Conservation (phyloP, 192 early-diverging fungal species). For the Mortierella antarctica region DNA sequence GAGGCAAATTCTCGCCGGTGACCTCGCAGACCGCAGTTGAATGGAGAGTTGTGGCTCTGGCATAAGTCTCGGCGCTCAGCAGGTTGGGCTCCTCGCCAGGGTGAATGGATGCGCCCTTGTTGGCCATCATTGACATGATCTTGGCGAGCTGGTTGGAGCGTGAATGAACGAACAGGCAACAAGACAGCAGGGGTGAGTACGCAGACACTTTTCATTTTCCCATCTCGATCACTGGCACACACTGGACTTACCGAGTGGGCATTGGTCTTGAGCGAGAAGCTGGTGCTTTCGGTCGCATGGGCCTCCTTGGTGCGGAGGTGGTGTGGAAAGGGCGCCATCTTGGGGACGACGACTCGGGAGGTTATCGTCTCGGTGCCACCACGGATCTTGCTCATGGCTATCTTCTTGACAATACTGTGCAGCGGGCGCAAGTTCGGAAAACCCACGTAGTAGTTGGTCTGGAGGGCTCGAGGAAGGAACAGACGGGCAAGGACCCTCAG, state of each 20-base stretch:
- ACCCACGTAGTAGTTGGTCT: constrained; percentile 21
- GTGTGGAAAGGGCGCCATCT: constrained; percentile 17
- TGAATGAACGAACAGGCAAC: not conserved
- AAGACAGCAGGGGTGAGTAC: not conserved
- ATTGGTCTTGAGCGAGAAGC: constrained; percentile 46
- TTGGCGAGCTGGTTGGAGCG: constrained; percentile 31
- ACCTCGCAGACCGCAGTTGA: constrained; percentile 7
- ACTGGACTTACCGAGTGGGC: constrained; percentile 43
- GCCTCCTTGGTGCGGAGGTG: constrained; percentile 29
- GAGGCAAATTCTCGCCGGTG: constrained; percentile 32
- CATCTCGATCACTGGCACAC: not conserved
- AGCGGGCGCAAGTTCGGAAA: constrained; percentile 6
- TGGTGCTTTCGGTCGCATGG: constrained; percentile 34
- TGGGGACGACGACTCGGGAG: not conserved
- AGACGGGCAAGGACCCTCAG: constrained; percentile 60
- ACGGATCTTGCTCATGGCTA: not conserved
- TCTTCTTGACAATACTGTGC: constrained; percentile 15
- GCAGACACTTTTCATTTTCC: not conserved
- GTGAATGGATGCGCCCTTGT: constrained; percentile 49
- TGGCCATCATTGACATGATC: constrained; percentile 48
- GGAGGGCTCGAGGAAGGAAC: constrained; percentile 55
- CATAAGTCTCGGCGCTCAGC: constrained; percentile 11
- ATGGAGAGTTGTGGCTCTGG: constrained; percentile 31
- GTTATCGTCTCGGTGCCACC: not conserved
- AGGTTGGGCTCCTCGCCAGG: constrained; percentile 36